These are phyloP conservation scores for Amaranthus palmeri DNA, from an alignment of 148 eudicot species.

Conservation along the genomic window DNA sequence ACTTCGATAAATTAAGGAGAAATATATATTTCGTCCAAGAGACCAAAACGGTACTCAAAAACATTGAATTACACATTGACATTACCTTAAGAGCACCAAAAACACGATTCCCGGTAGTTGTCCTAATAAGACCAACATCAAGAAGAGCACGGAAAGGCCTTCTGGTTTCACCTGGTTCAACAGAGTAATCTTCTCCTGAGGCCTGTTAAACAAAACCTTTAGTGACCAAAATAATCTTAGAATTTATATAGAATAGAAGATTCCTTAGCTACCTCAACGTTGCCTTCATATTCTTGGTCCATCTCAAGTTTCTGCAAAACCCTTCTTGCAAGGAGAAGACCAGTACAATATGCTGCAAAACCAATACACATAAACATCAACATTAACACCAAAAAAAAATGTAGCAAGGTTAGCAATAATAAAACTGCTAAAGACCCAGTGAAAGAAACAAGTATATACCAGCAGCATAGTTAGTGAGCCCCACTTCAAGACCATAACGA, in stretches of 20 bases:
- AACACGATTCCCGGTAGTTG: slow-evolving; percentile 82
- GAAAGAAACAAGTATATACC: slow-evolving; percentile 26
- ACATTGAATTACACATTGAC: slow-evolving; percentile 2
- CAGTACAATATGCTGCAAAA: slow-evolving; percentile 65
- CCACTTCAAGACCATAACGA: slow-evolving; percentile 71
- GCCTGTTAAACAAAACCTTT: slow-evolving; percentile 36
- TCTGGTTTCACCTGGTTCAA: slow-evolving; percentile 70
- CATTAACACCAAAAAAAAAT: neutral
- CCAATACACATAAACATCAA: neutral
- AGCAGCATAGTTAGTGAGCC: slow-evolving; percentile 75
- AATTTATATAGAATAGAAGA: neutral
- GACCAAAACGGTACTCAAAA: neutral
- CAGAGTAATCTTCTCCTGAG: slow-evolving; percentile 77
- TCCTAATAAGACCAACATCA: slow-evolving; percentile 78
- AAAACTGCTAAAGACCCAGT: neutral
- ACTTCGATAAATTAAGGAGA: neutral
- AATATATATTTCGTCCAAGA: neutral
- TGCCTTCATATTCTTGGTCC: slow-evolving; percentile 71
- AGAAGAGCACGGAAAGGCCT: slow-evolving; percentile 88
- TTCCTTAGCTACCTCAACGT: slow-evolving; percentile 53
- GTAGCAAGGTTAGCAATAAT: neutral
- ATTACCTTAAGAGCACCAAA: slow-evolving; percentile 89
- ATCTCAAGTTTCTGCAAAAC: slow-evolving; percentile 62
- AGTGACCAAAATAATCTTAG: neutral
- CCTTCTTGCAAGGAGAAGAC: slow-evolving; percentile 66